phyloP scores from a whole-genome alignment of 192 early-diverging fungal genomes.

The Chytriomyces hyalinus region DNA sequence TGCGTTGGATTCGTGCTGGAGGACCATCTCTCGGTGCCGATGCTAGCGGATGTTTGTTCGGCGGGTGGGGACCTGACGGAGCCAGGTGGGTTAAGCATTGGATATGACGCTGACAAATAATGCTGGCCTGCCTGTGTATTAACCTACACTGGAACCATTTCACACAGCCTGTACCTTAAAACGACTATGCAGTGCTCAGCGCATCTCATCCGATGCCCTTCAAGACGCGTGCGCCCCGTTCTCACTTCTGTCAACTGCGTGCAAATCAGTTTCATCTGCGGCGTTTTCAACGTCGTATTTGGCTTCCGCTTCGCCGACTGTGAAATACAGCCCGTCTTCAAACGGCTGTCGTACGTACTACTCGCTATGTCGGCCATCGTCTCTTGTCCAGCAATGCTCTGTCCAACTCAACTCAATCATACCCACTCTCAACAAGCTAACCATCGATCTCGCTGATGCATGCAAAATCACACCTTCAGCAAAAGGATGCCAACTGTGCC shows the following conservation, averaged over 20 bases:
- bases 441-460: neutral
- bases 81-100: slow-evolving; percentile 13
- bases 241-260: neutral
- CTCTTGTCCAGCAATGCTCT: slow-evolving; percentile 22
- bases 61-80: neutral
- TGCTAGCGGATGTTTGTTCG: slow-evolving; percentile 31
- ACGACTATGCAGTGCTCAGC: neutral
- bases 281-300: neutral
- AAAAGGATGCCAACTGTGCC: neutral
- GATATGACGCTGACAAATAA: too few relatives aligned
- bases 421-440: neutral
- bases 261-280: neutral
- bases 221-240: neutral
- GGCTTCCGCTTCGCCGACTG: neutral
- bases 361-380: slow-evolving; percentile 18
- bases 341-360: slow-evolving; percentile 15
- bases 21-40: neutral
- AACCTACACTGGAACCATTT: too few relatives aligned
- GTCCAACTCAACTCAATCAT: neutral
- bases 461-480: neutral
- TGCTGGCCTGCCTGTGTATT: neutral
- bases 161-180: too few relatives aligned
- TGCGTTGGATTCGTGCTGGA: slow-evolving; percentile 14
- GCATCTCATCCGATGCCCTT: neutral
- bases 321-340: too few relatives aligned